phyloP scores from a whole-genome alignment of 192 early-diverging fungal species.

The Backusella australiensis region DNA sequence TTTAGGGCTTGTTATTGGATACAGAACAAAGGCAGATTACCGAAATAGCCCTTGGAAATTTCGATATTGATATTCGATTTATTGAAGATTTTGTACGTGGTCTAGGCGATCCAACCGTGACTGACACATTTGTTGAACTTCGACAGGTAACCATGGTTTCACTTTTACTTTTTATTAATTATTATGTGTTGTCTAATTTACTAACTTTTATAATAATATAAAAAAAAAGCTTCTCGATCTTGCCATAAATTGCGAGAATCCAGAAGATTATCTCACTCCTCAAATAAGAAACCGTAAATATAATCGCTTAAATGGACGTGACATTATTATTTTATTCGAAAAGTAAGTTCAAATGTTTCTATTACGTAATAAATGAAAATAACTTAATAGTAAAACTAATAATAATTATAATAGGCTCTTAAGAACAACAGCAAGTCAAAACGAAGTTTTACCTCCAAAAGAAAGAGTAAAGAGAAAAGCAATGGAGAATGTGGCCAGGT shows the following conservation, averaged over 20 bases:
- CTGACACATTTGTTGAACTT: slow-evolving; percentile 68
- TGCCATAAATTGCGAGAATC: slow-evolving; percentile 60
- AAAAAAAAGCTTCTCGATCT: slow-evolving; percentile 57
- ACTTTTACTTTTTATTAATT: background rate
- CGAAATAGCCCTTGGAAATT: slow-evolving; percentile 52
- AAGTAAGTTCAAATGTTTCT: slow-evolving; percentile 60
- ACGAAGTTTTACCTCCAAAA: slow-evolving; percentile 8
- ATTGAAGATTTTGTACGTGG: slow-evolving; percentile 69
- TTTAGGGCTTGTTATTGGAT: slow-evolving; percentile 54
- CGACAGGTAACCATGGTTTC: slow-evolving; percentile 56
- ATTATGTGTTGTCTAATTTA: background rate
- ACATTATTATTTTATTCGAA: slow-evolving; percentile 71
- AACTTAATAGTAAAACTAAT: background rate
- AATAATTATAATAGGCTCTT: slow-evolving; percentile 12
- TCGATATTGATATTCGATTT: slow-evolving; percentile 69
- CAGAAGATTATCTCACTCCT: slow-evolving; percentile 74
- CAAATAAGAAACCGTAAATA: slow-evolving; percentile 63
- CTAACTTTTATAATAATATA: background rate
- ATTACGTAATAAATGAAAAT: background rate
- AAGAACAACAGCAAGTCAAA: slow-evolving; percentile 11
- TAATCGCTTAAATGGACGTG: slow-evolving; percentile 56
- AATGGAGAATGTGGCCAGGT: slow-evolving; percentile 47
- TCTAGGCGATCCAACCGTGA: slow-evolving; percentile 64
- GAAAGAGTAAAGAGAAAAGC: slow-evolving; percentile 33
- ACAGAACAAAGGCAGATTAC: slow-evolving; percentile 63